Percentiles rank a stretch among this genome's conserved stretches.
Conservation (phyloP, 441 rosid genomes). For the Adansonia gregorii region DNA sequence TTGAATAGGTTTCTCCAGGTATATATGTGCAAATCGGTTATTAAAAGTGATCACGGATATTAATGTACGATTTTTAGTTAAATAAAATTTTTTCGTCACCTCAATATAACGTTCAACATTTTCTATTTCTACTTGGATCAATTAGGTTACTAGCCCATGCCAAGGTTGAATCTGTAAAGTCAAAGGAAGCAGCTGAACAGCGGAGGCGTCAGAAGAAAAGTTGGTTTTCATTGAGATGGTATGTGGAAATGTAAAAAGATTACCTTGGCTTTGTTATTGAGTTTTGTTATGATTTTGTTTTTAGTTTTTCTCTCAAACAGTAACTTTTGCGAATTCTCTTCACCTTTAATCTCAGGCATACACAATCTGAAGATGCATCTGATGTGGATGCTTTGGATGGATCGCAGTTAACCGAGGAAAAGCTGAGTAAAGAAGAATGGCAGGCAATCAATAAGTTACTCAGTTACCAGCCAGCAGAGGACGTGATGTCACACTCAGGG, state of each 20-base stretch:
- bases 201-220: slow-evolving; percentile 71
- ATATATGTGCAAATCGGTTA: background rate
- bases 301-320: background rate
- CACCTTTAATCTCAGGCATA: slow-evolving; percentile 52
- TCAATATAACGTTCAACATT: slow-evolving; percentile 14
- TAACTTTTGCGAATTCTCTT: slow-evolving; percentile 24
- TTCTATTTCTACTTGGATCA: slow-evolving; percentile 26
- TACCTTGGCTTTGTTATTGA: slow-evolving; percentile 12
- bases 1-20: background rate
- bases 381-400: slow-evolving; percentile 54
- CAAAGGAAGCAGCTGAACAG: slow-evolving; percentile 95
- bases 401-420: slow-evolving; percentile 59
- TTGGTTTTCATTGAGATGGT: slow-evolving; percentile 93
- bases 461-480: slow-evolving; percentile 91
- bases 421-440: slow-evolving; percentile 96
- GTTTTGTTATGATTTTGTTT: background rate
- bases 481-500: slow-evolving; percentile 56
- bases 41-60: background rate
- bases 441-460: slow-evolving; percentile 86
- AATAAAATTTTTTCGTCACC: background rate
- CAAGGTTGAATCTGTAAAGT: slow-evolving; percentile 85
- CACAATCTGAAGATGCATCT: slow-evolving; percentile 58
- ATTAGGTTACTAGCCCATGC: slow-evolving; percentile 99
- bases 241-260: slow-evolving; percentile 36
- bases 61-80: background rate